Percentiles rank a stretch among this genome's conserved stretches.
Conservation (phyloP, 176 grass and related monocot species). For the Alloteropsis semialata region DNA sequence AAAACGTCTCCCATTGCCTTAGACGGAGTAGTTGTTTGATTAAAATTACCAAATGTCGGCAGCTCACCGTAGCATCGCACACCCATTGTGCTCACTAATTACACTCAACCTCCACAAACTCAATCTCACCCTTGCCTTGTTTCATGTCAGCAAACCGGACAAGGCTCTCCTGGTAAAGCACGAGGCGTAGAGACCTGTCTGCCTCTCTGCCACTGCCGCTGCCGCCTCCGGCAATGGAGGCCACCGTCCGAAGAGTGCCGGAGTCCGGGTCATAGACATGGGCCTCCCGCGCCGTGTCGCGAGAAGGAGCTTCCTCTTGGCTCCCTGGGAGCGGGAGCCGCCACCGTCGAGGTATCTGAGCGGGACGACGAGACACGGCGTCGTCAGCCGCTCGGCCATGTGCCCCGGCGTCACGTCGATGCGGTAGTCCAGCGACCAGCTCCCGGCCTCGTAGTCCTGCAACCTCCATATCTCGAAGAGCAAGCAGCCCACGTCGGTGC, state of each 20-base stretch:
- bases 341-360: neutral
- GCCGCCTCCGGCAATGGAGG: neutral
- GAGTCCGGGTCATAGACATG: slow-evolving; percentile 11
- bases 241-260: neutral
- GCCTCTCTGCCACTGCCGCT: too few relatives aligned
- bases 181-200: neutral
- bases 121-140: neutral
- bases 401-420: neutral
- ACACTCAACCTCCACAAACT: neutral
- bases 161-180: slow-evolving; percentile 10
- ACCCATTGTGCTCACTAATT: too few relatives aligned
- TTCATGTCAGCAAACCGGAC: neutral
- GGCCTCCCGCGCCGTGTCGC: neutral
- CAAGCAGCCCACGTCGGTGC: neutral
- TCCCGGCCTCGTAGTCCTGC: neutral
- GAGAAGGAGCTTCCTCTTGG: neutral
- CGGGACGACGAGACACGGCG: neutral
- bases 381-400: neutral
- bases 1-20: too few relatives aligned
- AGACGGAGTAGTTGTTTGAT: too few relatives aligned
- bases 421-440: slow-evolving; percentile 23
- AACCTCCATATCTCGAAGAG: slow-evolving; percentile 30
- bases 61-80: too few relatives aligned
- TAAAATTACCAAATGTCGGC: too few relatives aligned
- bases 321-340: neutral